Evolutionary conservation across 257 asterid genomes (phyloP), one percentile per base, ranked within the genome.

Genomic region (Datura wrightii): DNA sequence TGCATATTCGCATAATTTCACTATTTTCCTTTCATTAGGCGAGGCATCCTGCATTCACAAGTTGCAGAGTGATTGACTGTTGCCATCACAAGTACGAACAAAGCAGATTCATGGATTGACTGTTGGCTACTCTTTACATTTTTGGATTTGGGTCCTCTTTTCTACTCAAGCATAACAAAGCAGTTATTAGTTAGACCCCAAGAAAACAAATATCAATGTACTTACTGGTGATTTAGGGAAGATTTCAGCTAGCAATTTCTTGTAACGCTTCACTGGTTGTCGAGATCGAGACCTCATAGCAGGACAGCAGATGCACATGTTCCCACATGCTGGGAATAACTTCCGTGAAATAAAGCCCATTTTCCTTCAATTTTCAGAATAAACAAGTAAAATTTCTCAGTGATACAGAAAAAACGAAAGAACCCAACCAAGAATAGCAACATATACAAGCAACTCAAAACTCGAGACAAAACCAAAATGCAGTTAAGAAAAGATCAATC

Each of bases 221-320:
- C 99, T 95, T 89, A 97, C 99, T 31, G 94, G 93, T 59, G 97
- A 88, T 86, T 94, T 97, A 19, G 99, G 99, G 87, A 97, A 97
- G 85, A 94, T 92, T 66, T 95, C 99, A 67, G 99, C 91, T 46
- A 97, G 97, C 92, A 95, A 89, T 83, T 95, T 93, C 95, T 94
- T 97, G 93, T 95, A 97, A 3, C 99, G 97, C 90, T 94, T 97
- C 31, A 97, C 98, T 9, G 99, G 99, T 37, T 95, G 98, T 69
- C 99, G 94, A 53, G 99, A 97, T 80, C 98, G 91, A 10, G 99
- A 93, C 92, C 99, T 93, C 89, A 97, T 88, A 79, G 99, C 98
- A 84, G 99, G 99, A 87, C 99, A 97, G 93, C 99, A 97, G 2
- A 97, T 92, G 85, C 99, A 97, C 98, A 97, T 94, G 89, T 93